phyloP scores from a whole-genome alignment of 306 rosid genomes.

The Malus sylvestris region DNA sequence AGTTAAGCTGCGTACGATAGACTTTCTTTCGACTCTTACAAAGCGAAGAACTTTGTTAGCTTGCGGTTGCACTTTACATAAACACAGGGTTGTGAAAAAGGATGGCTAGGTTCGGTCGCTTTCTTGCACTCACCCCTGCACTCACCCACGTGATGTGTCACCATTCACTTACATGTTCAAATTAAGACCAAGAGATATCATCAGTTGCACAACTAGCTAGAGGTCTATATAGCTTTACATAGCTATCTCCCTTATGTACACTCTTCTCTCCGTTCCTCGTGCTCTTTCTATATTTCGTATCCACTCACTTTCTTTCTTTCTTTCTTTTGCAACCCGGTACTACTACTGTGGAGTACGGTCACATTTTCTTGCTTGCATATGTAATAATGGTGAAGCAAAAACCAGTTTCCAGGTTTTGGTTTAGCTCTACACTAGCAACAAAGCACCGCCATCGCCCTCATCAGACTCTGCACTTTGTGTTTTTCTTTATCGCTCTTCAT shows the following conservation, averaged over 20 bases:
- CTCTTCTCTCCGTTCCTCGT: background rate
- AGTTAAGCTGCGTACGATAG: too few species aligned
- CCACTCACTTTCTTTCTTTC: background rate
- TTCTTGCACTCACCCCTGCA: constrained; percentile 5
- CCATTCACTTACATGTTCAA: background rate
- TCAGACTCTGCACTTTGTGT: background rate
- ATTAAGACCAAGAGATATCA: background rate
- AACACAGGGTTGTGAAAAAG: background rate
- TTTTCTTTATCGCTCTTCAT: background rate
- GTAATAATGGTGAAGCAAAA: background rate
- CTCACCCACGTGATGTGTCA: constrained; percentile 11
- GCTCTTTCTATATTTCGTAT: background rate
- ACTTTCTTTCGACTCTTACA: fast-evolving
- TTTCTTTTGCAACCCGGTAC: background rate
- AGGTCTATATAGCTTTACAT: background rate
- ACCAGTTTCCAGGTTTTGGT: background rate
- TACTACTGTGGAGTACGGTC: background rate
- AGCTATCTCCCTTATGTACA: background rate
- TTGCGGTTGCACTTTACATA: background rate
- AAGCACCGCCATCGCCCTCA: background rate
- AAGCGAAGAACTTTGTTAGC: too few species aligned
- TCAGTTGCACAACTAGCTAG: background rate
- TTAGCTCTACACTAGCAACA: background rate
- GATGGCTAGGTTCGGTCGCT: background rate
- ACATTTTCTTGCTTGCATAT: background rate